phyloP scores from a whole-genome alignment of 805 yeast genomes.

The Henningerozyma blattae region DNA sequence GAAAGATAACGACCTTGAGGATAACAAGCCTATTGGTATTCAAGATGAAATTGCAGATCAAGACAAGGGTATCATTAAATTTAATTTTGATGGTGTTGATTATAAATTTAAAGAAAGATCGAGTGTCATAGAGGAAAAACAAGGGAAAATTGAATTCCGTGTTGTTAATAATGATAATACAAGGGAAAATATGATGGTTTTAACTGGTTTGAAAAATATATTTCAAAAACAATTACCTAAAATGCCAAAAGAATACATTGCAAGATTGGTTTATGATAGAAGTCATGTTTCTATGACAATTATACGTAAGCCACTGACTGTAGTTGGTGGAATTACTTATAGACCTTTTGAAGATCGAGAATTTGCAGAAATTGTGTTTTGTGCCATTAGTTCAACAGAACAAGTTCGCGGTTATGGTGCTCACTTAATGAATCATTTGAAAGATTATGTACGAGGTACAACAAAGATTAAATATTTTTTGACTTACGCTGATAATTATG shows the following conservation, averaged over 20 bases:
- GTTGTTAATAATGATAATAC: constrained; percentile 94
- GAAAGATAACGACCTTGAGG: neutral
- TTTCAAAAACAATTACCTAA: constrained; percentile 96
- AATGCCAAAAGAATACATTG: constrained; percentile 96
- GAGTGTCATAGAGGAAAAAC: constrained; percentile 86
- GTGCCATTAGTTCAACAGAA: constrained; percentile 95
- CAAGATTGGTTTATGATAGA: constrained; percentile 86
- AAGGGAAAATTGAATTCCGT: constrained; percentile 85
- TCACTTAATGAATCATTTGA: constrained; percentile 93
- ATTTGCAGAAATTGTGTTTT: constrained; percentile 96
- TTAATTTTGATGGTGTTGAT: constrained; percentile 54
- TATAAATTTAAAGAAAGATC: constrained; percentile 87
- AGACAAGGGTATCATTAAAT: constrained; percentile 28
- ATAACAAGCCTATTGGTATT: neutral
- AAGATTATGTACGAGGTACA: constrained; percentile 87
- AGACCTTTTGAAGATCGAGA: constrained; percentile 83
- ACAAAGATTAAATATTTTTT: constrained; percentile 75
- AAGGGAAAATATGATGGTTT: constrained; percentile 74
- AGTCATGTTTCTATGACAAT: constrained; percentile 95
- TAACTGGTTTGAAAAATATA: constrained; percentile 90
- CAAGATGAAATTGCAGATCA: constrained; percentile 14
- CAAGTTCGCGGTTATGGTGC: constrained; percentile 99
- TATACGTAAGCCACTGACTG: constrained; percentile 83
- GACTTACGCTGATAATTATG: constrained; percentile 97
- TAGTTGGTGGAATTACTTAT: constrained; percentile 95